Percentiles rank a stretch among this genome's conserved stretches.
Conservation (phyloP, 225 moss, liverwort and hornwort genomes). For the Antitrichia curtipendula region DNA sequence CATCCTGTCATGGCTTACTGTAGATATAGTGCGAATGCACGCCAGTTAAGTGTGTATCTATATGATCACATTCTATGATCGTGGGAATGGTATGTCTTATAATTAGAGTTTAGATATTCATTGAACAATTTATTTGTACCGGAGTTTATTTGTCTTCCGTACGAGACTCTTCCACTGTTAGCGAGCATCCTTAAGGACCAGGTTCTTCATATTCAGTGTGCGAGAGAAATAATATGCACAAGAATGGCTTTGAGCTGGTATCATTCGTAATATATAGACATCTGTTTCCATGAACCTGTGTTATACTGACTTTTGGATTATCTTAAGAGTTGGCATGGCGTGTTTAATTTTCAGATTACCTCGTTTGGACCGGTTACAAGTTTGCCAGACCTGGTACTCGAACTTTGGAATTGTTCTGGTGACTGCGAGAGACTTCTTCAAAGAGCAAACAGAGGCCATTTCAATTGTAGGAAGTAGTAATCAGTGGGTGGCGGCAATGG, state of each 20-base stretch:
- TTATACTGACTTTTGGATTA: neutral
- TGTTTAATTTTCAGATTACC: neutral
- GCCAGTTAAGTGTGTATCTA: neutral
- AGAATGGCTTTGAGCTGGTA: neutral
- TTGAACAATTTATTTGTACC: neutral
- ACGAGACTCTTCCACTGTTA: neutral
- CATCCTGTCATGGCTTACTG: neutral
- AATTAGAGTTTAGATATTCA: neutral
- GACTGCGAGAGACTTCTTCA: neutral
- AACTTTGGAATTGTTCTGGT: neutral
- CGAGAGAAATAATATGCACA: neutral
- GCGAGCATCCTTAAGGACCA: neutral
- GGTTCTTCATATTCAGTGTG: neutral
- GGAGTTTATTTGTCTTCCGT: neutral
- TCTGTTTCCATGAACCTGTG: neutral
- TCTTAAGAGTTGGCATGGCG: neutral
- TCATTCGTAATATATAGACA: neutral
- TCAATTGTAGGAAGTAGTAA: neutral
- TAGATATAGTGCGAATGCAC: neutral
- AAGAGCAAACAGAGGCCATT: neutral
- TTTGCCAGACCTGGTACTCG: neutral
- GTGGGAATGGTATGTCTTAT: neutral
- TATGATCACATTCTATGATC: neutral
- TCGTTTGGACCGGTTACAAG: neutral
- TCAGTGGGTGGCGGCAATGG: slow-evolving; percentile 98